phyloP scores from a whole-genome alignment of 2,329 filamentous ascomycete genomes.

The Tolypocladium amazonense region DNA sequence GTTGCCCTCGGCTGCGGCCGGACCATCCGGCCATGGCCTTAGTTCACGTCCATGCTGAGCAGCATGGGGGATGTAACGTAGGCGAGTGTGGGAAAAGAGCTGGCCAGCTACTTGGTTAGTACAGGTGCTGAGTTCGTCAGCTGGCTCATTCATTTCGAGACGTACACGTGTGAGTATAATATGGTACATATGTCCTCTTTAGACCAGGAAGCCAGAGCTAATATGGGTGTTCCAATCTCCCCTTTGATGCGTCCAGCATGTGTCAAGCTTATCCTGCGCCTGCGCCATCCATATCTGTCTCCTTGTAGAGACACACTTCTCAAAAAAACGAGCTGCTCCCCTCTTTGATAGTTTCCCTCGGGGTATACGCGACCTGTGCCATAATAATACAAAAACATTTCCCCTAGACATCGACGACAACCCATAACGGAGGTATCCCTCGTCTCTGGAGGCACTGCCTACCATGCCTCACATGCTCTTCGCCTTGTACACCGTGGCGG shows the following conservation, averaged over 20 bases:
- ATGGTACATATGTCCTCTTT: neutral
- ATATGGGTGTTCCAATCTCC: neutral
- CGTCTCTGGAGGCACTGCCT: neutral
- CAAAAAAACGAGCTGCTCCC: neutral
- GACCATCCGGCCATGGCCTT: conserved; percentile 25
- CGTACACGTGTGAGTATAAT: neutral
- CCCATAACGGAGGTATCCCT: too few species aligned
- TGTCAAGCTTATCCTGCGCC: neutral
- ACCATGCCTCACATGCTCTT: neutral
- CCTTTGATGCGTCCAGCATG: neutral
- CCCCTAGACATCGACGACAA: neutral
- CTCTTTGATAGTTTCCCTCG: neutral
- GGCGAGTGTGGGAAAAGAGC: conserved; percentile 14
- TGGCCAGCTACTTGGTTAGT: neutral
- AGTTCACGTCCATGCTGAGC: conserved; percentile 23
- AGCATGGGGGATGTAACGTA: conserved; percentile 26
- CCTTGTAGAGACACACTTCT: neutral
- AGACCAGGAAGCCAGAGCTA: neutral
- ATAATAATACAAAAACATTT: neutral
- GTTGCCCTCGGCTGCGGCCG: conserved; percentile 35
- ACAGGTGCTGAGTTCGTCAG: neutral
- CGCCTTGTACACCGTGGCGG: neutral
- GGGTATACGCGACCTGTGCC: neutral
- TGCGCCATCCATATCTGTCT: neutral
- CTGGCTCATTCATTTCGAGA: neutral